Evolutionary conservation across 148 eudicot species (phyloP).

Genomic region (Nyssa sinensis): DNA sequence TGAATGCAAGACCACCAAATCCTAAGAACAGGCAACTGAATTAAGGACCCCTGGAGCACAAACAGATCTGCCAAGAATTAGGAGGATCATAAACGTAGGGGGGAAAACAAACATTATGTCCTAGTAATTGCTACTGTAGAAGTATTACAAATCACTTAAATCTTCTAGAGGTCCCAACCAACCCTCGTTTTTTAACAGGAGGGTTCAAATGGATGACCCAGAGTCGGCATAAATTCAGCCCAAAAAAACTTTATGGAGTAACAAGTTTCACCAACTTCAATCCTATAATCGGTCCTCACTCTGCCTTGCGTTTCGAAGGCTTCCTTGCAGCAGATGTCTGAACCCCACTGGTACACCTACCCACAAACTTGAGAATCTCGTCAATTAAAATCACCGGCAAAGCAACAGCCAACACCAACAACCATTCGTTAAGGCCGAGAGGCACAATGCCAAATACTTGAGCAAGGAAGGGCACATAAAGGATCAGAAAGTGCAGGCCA

Average conservation of each 20-base stretch:
- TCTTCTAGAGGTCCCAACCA: background rate
- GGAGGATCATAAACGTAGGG: background rate
- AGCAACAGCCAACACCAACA: slow-evolving; percentile 56
- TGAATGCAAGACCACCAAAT: background rate
- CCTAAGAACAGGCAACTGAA: background rate
- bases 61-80: background rate
- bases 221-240: background rate
- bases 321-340: slow-evolving; percentile 22
- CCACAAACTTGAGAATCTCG: slow-evolving; percentile 79
- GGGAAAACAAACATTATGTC: background rate
- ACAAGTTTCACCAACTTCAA: background rate
- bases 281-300: slow-evolving; percentile 27
- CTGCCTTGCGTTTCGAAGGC: slow-evolving; percentile 36
- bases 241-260: background rate
- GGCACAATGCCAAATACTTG: slow-evolving; percentile 75
- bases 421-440: slow-evolving; percentile 66
- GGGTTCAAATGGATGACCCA: slow-evolving; percentile 3
- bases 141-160: background rate
- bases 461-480: slow-evolving; percentile 71
- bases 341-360: slow-evolving; percentile 50
- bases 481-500: slow-evolving; percentile 70
- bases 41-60: background rate
- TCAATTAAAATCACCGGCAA: slow-evolving; percentile 77
- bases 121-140: background rate
- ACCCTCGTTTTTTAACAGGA: background rate